phyloP scores from a whole-genome alignment of 495 filamentous ascomycete genomes.

The Letharia columbiana region DNA sequence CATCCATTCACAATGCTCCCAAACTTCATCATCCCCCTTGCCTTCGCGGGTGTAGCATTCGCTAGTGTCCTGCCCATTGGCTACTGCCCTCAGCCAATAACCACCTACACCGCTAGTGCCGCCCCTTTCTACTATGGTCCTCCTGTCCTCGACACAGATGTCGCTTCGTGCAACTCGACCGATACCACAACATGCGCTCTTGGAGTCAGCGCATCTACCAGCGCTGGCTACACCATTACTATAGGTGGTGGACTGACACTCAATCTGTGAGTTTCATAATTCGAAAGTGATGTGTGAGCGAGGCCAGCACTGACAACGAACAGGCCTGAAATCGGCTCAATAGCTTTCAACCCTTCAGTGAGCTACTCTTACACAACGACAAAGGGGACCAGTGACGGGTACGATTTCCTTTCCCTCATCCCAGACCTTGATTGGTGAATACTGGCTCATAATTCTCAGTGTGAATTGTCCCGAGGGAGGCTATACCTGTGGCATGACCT shows the following conservation, averaged over 20 bases:
- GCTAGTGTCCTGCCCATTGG: neutral
- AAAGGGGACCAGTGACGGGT: slow-evolving; percentile 8
- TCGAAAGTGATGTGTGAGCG: neutral
- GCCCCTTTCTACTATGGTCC: slow-evolving; percentile 1
- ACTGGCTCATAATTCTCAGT: neutral
- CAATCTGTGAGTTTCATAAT: neutral
- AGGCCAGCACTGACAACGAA: neutral
- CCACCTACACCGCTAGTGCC: neutral
- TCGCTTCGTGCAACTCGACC: neutral
- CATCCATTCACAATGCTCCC: slow-evolving; percentile 1
- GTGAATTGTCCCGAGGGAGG: neutral
- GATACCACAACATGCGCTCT: neutral
- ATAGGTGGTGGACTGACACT: neutral
- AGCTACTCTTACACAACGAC: neutral
- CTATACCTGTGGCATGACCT: slow-evolving; percentile 8
- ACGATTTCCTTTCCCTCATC: neutral
- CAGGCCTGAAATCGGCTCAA: slow-evolving; percentile 8
- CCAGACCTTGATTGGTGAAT: neutral
- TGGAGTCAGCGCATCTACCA: neutral
- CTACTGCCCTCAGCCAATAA: neutral
- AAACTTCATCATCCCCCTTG: neutral
- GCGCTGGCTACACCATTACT: slow-evolving; percentile 1
- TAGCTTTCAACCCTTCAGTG: slow-evolving; percentile 4
- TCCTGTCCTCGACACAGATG: slow-evolving; percentile 1
- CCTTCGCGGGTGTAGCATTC: neutral